Base-by-base conservation (phyloP, 2,329 filamentous ascomycete species). In the Aspergillus tamarii region DNA sequence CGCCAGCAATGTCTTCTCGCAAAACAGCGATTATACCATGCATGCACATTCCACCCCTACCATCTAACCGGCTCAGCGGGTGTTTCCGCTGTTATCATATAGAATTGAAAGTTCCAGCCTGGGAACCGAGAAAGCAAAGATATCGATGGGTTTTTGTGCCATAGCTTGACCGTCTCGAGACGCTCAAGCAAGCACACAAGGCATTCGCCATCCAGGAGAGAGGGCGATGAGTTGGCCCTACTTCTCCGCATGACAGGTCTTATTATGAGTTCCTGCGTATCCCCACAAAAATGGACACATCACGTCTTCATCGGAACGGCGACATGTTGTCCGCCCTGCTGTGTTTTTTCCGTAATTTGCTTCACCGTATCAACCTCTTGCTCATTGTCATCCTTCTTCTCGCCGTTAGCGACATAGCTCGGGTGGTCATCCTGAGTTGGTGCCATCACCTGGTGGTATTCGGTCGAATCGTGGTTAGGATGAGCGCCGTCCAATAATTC, bases 391-490 rank as follows among this genome's bases (percentile, higher is more conserved):
- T 79, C 77, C 57, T 30, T 39, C 21, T 76, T 74, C 36, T 71
- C 66, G 55, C 67, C 71, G 62, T 69, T 70, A 46, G 57, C 64
- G 57, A 69, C 57, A 56, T 66, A 63, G 28, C 62, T 56, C 43
- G 66, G 54, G 41, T 67, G 67, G 36, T 74, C 69, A 39, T 70
- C 64, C 60, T 77, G 71, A 12, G 74, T 76, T 10, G 77, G 73
- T 3, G 74, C 77, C 16, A 66, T 64, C 43, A 70, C 68, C 48
- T 74, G 72, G n/a, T 77, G 70, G 36, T 74, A 72, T 41, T 69
- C 73, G 32, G 68, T 86, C 84, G 64, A 81, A 81, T 72, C 90
- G 83, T 85, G 85, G 80, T 80, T 61, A 79, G 83, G 64, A 78
- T 82, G 66, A 80, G 81, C 54, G 50, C 80, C 84, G 56, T 88